Percentiles rank a stretch among this genome's conserved stretches.
Evolutionary conservation across 495 filamentous ascomycete species (phyloP).

Genomic region (Xylona heveae): DNA sequence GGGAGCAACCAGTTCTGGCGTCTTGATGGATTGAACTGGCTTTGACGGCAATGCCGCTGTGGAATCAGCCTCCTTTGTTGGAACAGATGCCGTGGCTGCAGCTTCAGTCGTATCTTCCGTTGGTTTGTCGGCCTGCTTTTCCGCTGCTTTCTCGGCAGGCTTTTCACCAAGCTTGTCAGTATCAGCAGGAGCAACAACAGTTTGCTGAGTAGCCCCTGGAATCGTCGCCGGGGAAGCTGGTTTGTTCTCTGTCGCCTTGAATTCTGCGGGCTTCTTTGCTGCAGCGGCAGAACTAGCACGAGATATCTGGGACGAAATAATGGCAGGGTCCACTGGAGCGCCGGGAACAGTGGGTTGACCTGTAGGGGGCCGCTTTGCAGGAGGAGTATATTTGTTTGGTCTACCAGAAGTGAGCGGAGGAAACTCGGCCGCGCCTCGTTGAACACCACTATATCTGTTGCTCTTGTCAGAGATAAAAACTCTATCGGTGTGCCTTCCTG

Average conservation of each 20-base stretch:
- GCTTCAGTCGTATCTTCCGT: no score
- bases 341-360: conserved; percentile 48
- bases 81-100: no score
- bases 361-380: conserved; percentile 59
- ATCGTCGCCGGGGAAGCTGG: background rate
- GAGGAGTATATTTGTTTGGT: conserved; percentile 73
- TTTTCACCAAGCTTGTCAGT: no score
- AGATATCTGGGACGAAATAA: conserved; percentile 53
- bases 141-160: conserved; percentile 6
- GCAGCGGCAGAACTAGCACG: conserved; percentile 20
- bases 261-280: conserved; percentile 10
- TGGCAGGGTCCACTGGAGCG: conserved; percentile 58
- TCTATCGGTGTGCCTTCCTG: conserved; percentile 1
- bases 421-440: conserved; percentile 43
- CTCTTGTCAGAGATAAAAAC: conserved; percentile 11
- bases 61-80: no score
- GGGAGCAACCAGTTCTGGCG: no score
- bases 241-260: conserved; percentile 3
- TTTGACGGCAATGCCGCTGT: no score
- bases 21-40: no score
- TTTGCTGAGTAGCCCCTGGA: background rate
- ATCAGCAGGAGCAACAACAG: background rate
- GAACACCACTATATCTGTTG: conserved; percentile 74
- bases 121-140: conserved; percentile 12
- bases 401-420: conserved; percentile 39